Evolutionary conservation across 768 basidiomycete genomes (phyloP).

Genomic region (Kwoniella dendrophila): DNA sequence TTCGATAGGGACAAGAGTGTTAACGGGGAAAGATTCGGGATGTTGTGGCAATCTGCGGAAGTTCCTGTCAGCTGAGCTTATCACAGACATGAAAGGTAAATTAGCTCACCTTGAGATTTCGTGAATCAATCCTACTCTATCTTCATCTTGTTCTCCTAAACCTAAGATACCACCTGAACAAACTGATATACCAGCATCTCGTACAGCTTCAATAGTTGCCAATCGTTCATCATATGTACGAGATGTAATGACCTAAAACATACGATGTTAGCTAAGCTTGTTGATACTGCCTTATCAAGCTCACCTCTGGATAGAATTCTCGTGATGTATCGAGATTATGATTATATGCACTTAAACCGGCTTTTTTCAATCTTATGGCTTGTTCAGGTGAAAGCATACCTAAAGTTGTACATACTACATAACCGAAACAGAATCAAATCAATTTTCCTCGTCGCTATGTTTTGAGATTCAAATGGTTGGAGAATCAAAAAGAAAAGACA

Average conservation of each 20-base stretch:
- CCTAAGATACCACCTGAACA: conserved; percentile 96
- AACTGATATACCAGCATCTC: conserved; percentile 93
- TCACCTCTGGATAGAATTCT: conserved; percentile 89
- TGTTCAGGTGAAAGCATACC: conserved; percentile 96
- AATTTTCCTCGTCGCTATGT: background rate
- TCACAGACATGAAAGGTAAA: background rate
- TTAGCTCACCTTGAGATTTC: conserved; percentile 81
- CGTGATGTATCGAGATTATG: conserved; percentile 98
- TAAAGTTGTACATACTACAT: conserved; percentile 85
- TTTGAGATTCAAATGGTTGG: background rate
- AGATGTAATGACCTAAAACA: conserved; percentile 83
- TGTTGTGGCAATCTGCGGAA: conserved; percentile 72
- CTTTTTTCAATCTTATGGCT: conserved; percentile 86
- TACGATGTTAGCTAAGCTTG: conserved; percentile 7
- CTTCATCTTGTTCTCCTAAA: conserved; percentile 83
- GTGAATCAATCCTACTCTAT: conserved; percentile 89
- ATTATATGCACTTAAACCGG: conserved; percentile 95
- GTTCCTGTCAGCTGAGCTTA: conserved; percentile 46
- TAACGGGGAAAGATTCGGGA: conserved; percentile 98
- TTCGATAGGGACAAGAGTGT: conserved; percentile 91
- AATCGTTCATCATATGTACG: conserved; percentile 91
- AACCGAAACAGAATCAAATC: background rate
- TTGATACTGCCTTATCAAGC: conserved; percentile 18
- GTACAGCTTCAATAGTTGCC: conserved; percentile 83
- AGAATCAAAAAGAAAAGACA: conserved; percentile 19